Percentiles rank a stretch among this genome's conserved stretches.
Evolutionary conservation across 345 rosid genomes (phyloP).

Genomic region (Moricandia arvensis): DNA sequence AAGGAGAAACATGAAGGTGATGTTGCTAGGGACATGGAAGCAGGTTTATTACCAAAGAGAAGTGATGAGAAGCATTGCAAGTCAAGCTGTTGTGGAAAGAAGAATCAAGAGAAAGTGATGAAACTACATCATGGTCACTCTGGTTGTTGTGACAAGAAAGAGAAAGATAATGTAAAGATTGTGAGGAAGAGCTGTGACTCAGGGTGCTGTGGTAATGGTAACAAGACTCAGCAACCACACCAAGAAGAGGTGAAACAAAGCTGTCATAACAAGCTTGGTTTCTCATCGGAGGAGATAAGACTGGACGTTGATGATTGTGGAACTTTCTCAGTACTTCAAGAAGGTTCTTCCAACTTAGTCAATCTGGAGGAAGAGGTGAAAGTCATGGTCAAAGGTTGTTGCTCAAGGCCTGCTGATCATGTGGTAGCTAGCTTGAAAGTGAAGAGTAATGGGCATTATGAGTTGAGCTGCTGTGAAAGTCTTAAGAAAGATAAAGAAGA

Average conservation of each 20-base stretch:
- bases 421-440: slow-evolving; percentile 20
- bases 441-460: slow-evolving; percentile 8
- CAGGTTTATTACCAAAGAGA: slow-evolving; percentile 13
- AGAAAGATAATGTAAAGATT: slow-evolving; percentile 15
- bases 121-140: slow-evolving; percentile 24
- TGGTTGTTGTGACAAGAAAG: slow-evolving; percentile 37
- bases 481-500: slow-evolving; percentile 13
- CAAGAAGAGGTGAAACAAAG: slow-evolving; percentile 14
- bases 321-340: slow-evolving; percentile 1
- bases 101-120: slow-evolving; percentile 19
- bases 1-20: slow-evolving; percentile 13
- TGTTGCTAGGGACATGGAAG: slow-evolving; percentile 24
- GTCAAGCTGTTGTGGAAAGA: slow-evolving; percentile 31
- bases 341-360: slow-evolving; percentile 5
- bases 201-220: slow-evolving; percentile 25
- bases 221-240: slow-evolving; percentile 21
- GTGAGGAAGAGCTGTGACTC: slow-evolving; percentile 23
- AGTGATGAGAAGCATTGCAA: slow-evolving; percentile 28
- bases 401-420: slow-evolving; percentile 17
- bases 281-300: slow-evolving; percentile 1
- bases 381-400: slow-evolving; percentile 14
- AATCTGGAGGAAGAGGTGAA: slow-evolving; percentile 14
- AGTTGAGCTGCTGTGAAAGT: slow-evolving; percentile 26
- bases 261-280: slow-evolving; percentile 20
- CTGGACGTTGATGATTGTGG: slow-evolving; percentile 17